A percentile compares a stretch with the other conserved stretches of the same genome.
Evolutionary conservation across 805 yeast genomes (phyloP).

Genomic region (Candida easanensis): DNA sequence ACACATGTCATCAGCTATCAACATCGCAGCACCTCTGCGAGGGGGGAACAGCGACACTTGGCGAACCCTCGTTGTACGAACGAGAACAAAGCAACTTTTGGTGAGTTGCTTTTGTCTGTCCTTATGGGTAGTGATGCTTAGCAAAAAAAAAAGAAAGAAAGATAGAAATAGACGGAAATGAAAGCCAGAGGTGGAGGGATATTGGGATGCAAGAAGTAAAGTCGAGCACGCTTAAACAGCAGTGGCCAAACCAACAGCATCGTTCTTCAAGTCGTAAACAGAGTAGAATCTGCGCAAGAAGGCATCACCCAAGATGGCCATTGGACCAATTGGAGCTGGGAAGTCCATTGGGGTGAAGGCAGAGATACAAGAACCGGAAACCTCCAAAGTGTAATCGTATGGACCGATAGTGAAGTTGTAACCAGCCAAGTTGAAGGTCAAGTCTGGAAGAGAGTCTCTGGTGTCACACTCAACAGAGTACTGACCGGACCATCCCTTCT

Average conservation of each 20-base stretch:
- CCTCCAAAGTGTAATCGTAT: conserved; percentile 90
- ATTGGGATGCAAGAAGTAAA: too few relatives aligned
- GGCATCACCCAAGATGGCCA: conserved; percentile 96
- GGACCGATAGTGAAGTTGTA: conserved; percentile 88
- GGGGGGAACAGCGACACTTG: neutral
- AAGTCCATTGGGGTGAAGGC: conserved; percentile 97
- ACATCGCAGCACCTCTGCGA: neutral
- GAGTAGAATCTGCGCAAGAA: conserved; percentile 95
- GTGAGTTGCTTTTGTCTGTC: neutral
- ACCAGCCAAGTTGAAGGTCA: conserved; percentile 87
- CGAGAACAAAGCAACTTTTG: neutral
- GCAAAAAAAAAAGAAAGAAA: neutral
- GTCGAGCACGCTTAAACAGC: conserved; percentile 44
- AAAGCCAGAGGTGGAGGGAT: neutral
- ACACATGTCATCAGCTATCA: neutral
- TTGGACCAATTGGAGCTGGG: conserved; percentile 95
- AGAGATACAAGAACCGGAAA: conserved; percentile 92
- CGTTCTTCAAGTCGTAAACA: conserved; percentile 82
- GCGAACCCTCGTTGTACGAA: too few relatives aligned
- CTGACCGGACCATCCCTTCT: conserved; percentile 97
- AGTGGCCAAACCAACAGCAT: conserved; percentile 92
- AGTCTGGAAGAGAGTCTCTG: conserved; percentile 83
- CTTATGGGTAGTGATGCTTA: too few relatives aligned
- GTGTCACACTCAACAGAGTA: conserved; percentile 87
- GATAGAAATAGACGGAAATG: neutral